phyloP scores from a whole-genome alignment of 257 asterid species.

The Solanum sparsipilum region DNA sequence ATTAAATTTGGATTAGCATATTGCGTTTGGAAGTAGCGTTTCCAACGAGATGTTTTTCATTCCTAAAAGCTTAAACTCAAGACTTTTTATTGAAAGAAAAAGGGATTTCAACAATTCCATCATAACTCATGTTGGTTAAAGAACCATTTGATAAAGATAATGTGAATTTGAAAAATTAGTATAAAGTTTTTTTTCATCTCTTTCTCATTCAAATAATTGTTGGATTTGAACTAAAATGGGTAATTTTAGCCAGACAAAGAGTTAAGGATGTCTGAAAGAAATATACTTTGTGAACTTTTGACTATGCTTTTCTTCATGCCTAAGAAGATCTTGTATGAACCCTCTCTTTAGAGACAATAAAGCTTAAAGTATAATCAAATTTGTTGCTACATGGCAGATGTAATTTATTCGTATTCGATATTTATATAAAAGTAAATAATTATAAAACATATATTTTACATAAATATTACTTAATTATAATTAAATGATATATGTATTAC shows the following conservation, averaged over 20 bases:
- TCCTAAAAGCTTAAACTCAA: background rate
- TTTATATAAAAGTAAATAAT: background rate
- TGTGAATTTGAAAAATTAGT: background rate
- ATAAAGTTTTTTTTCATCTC: background rate
- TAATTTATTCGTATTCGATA: background rate
- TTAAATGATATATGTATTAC: background rate
- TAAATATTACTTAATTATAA: background rate
- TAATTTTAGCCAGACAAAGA: background rate
- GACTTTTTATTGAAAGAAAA: rapidly evolving
- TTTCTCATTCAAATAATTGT: background rate
- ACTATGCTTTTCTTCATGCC: slow-evolving; percentile 3
- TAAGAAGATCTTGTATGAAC: background rate
- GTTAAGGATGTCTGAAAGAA: background rate
- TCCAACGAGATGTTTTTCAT: background rate
- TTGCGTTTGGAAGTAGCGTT: background rate
- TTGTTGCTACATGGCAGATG: background rate
- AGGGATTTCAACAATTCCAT: background rate
- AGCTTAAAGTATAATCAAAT: background rate
- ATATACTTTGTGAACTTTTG: background rate
- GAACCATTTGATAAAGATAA: background rate
- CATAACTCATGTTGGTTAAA: background rate
- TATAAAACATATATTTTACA: background rate
- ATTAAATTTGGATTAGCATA: background rate
- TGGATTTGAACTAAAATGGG: background rate
- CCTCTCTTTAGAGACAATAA: background rate